Evolutionary conservation across 2,329 filamentous ascomycete genomes (phyloP).

Genomic region (Colletotrichum chrysophilum): DNA sequence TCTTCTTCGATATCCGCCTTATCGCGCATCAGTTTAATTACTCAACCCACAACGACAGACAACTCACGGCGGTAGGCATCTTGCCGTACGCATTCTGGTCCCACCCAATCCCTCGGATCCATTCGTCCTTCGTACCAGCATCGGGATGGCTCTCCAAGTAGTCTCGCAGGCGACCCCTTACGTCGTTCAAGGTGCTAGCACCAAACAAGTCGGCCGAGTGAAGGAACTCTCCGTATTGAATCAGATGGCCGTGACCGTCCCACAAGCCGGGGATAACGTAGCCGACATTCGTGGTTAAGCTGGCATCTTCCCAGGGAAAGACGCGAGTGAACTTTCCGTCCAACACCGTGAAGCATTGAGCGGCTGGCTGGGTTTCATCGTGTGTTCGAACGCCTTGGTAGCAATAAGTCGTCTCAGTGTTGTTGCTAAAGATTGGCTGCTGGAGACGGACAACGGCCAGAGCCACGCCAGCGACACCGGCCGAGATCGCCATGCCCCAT

Average conservation of each 20-base stretch:
- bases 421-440: slow-evolving; percentile 14
- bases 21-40: not conserved
- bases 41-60: not conserved
- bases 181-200: slow-evolving; percentile 57
- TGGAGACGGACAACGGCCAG: slow-evolving; percentile 31
- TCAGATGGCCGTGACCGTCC: slow-evolving; percentile 73
- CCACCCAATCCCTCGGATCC: slow-evolving; percentile 74
- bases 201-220: slow-evolving; percentile 71
- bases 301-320: slow-evolving; percentile 38
- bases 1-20: slow-evolving; percentile 56
- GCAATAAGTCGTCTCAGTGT: slow-evolving; percentile 37
- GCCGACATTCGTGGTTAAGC: slow-evolving; percentile 39
- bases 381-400: slow-evolving; percentile 44
- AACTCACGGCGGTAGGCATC: slow-evolving; percentile 68
- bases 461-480: slow-evolving; percentile 30
- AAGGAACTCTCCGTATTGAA: slow-evolving; percentile 71
- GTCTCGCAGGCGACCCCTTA: slow-evolving; percentile 53
- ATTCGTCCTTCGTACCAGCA: slow-evolving; percentile 59
- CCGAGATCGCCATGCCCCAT: slow-evolving; percentile 30
- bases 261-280: slow-evolving; percentile 71
- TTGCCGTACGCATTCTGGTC: slow-evolving; percentile 69
- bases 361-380: slow-evolving; percentile 37
- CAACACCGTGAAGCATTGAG: slow-evolving; percentile 61
- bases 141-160: slow-evolving; percentile 57
- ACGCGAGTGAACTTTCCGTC: slow-evolving; percentile 57